These are phyloP conservation scores for Pseudofabraea citricarpa DNA, from an alignment of 2,329 filamentous ascomycete species.

Conservation along the genomic window DNA sequence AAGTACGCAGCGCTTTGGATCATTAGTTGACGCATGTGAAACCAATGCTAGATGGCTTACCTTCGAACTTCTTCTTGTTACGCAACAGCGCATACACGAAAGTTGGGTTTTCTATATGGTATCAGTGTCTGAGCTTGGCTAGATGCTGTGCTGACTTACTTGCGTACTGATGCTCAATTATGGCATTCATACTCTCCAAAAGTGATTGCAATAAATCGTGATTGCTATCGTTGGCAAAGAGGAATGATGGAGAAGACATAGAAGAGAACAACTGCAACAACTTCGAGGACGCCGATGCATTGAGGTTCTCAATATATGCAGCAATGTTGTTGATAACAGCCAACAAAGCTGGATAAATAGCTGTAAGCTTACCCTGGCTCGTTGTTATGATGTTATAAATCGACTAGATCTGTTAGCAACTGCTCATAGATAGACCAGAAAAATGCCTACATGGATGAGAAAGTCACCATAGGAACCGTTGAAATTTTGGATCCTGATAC, in stretches of 20 bases:
- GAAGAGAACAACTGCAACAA: constrained; percentile 83
- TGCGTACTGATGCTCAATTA: constrained; percentile 82
- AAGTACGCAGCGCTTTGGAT: constrained; percentile 61
- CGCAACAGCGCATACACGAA: constrained; percentile 76
- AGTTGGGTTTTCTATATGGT: constrained; percentile 61
- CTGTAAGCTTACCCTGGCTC: constrained; percentile 84
- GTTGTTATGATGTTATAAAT: constrained; percentile 89
- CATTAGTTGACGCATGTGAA: not conserved
- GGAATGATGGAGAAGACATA: constrained; percentile 89
- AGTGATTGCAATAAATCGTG: constrained; percentile 75
- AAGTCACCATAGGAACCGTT: constrained; percentile 90
- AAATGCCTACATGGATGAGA: constrained; percentile 70
- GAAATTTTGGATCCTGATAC: constrained; percentile 79
- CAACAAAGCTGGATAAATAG: constrained; percentile 86
- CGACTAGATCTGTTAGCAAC: constrained; percentile 49
- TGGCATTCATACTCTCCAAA: constrained; percentile 82
- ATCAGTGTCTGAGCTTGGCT: not conserved
- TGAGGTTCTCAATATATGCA: constrained; percentile 75
- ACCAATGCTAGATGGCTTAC: constrained; percentile 8
- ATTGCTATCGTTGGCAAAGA: constrained; percentile 89
- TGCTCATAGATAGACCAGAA: constrained; percentile 3
- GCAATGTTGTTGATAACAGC: constrained; percentile 93
- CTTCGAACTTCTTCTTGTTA: constrained; percentile 76
- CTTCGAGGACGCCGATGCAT: constrained; percentile 70
- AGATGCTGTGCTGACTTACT: constrained; percentile 43